Percentiles rank a stretch among this genome's conserved stretches.
These are phyloP conservation scores for Pholiota adiposa DNA, from an alignment of 1,284 basidiomycete genomes.

Conservation along the genomic window DNA sequence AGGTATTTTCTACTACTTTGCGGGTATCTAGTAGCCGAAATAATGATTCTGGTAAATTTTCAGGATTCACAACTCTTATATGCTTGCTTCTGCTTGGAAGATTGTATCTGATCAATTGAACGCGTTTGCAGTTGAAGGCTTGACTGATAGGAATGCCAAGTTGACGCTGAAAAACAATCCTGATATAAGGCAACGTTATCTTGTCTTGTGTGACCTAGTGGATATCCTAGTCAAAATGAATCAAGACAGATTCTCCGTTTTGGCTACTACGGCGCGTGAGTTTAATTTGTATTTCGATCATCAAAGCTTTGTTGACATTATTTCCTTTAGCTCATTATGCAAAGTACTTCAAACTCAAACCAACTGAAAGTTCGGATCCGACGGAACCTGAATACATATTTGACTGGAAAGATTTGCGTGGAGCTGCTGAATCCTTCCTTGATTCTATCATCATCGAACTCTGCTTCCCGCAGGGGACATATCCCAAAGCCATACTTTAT, in stretches of 20 bases:
- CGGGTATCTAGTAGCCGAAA: background rate
- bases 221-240: constrained; percentile 57
- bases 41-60: background rate
- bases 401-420: constrained; percentile 59
- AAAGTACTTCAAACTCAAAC: constrained; percentile 67
- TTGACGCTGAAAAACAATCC: constrained; percentile 52
- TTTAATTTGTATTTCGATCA: constrained; percentile 8
- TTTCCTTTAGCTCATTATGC: constrained; percentile 60
- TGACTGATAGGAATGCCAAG: constrained; percentile 55
- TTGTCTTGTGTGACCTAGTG: constrained; percentile 67
- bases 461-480: constrained; percentile 67
- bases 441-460: constrained; percentile 82
- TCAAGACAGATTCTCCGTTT: constrained; percentile 64
- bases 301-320: constrained; percentile 18
- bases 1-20: constrained; percentile 47
- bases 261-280: constrained; percentile 67
- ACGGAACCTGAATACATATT: constrained; percentile 56
- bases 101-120: constrained; percentile 60
- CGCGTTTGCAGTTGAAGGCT: constrained; percentile 53
- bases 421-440: constrained; percentile 71
- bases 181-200: constrained; percentile 58
- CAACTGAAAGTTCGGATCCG: constrained; percentile 36
- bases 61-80: constrained; percentile 78
- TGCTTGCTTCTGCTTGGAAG: constrained; percentile 78
- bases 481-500: constrained; percentile 66